Evolutionary conservation across 129 eudicot species (phyloP), one percentile per base, ranked within the genome.

Genomic region (Solidago caesia): DNA sequence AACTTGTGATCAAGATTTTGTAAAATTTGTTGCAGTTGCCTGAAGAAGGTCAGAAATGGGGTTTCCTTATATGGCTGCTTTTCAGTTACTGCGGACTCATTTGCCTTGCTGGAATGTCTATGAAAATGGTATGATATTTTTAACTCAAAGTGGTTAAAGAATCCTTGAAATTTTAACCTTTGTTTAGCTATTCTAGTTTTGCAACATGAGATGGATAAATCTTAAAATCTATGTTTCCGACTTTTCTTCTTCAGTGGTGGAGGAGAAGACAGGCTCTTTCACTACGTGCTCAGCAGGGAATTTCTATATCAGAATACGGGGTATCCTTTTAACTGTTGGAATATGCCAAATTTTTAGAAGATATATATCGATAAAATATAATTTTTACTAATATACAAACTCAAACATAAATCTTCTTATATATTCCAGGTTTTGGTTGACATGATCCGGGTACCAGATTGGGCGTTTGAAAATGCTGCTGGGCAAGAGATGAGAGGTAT

Each of bases 11-110:
- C 15, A 56, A 16, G 72, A 48, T 70, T 33, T 43, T 79, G 55
- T 44, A 56, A 10, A 8, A 41, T 75, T 65, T 52, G 49, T 75
- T 81, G 74, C 89, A 92, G 97, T 82, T 92, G 82, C 96, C 97
- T 29, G 94, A 87, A 85, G 90, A 92, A 65, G 97, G 97, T 57
- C 97, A 92, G 84, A 92, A 87, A 70, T 92, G 96, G 89, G 97
- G 97, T 21, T 92, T 92, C 76, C 90, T 92, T 79, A 87, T 92
- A 82, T 92, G 97, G 97, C 77, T 92, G 80, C 87, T 92, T 64
- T 92, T 92, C 83, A 92, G 96, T 85, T 92, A 87, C 74, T 87
- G 88, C 68, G 97, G 96, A 49, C 97, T 92, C 73, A 14, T 79
- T 43, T 87, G 89, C 85, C 85, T 92, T 65, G 96, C 87, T 74